Evolutionary conservation across 345 rosid genomes (phyloP), one percentile per base, ranked within the genome.

Genomic region (Lepidium didymum): DNA sequence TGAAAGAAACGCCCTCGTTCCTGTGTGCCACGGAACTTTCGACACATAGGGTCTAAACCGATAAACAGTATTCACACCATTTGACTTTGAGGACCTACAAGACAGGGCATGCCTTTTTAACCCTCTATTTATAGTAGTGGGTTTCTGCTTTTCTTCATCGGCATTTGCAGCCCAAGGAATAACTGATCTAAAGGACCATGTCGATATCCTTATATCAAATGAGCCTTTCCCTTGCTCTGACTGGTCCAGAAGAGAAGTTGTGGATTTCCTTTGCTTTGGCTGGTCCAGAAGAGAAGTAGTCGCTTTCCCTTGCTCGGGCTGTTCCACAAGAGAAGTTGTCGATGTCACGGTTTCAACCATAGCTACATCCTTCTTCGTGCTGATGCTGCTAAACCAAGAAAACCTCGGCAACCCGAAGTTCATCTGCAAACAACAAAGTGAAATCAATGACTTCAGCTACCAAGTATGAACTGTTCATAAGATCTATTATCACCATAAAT

Each of bases 1-100:
- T 21, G 97, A 94, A 51, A 94, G 91, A 73, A 86, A 76, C 23
- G 91, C 97, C 64, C 99, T 86, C 3, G 87, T 68, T 33, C 98
- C 97, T 1, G 91, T 85, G 74, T 94, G 99, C 99, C 99, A 94
- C 0, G 99, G 99, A 66, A 90, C 91, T 81, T 94, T 94, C 0
- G 88, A 88, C 38, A 90, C 95, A 69, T 91, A 93, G 0, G 99
- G 97, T 78, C 92, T 86, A 75, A 93, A 94, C 35, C 92, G 88
- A 69, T 87, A 46, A 6, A 77, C 72, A 68, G 69, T 73, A 14
- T 52, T 64, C 45, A 54, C 69, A 49, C 34, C 18, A 15, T 63
- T 73, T 5, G 49, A 55, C 51, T 79, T 75, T 12, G 67, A 53
- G 5, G 58, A 23, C 31, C 69, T 64, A 12, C 66, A 75, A 25